Base-by-base conservation (phyloP, 2,329 filamentous ascomycete species). In the Cordyceps cicadae region DNA sequence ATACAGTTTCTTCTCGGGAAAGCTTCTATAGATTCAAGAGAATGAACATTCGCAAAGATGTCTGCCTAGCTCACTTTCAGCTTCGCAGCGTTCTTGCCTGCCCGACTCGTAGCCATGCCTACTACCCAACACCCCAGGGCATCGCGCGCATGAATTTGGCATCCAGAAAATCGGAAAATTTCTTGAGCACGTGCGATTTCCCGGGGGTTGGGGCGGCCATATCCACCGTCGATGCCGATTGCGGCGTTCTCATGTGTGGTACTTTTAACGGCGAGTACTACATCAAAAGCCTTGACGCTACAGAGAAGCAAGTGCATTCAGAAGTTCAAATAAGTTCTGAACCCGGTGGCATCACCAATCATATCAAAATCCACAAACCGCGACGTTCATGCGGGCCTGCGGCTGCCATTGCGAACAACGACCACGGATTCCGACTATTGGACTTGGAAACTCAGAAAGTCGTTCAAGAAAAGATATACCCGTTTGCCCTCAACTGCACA, bases 401-500 rank as follows among this genome's bases (percentile, higher is more conserved):
- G 8, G 85, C 83, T 6, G 79, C 82, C 17, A 85, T 88, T 65
- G 80, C 83, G 3, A 86, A 83, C 48, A 88, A 88, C 64, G 85
- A 88, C 65, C 75, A 74, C 19, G 76, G 76, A 3, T 79, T 88
- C 65, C 81, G 85, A 21, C 72, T 84, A 34, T 71, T 88, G 51
- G 85, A 88, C 64, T 68, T 87, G 11, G 71, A 71, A 45, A 83
- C 83, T 4, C 82, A 88, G 63, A 81, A 76, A 26, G 84, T 89
- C 63, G 74, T 83, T 5, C 76, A 79, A 43, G 74, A 81, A 37
- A 74, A 71, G 51, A 70, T 66, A 59, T 90, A 87, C 69, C 72
- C 79, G 0, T 81, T 82, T 65, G 79, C 88, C 3, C 78, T 91
- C 63, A 93, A 93, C 72, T 90, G 87, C 74, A 83, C 87, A 1